Evolutionary conservation across 176 grass and related monocot genomes (phyloP), one percentile per base, ranked within the genome.

Genomic region (Zea mays): DNA sequence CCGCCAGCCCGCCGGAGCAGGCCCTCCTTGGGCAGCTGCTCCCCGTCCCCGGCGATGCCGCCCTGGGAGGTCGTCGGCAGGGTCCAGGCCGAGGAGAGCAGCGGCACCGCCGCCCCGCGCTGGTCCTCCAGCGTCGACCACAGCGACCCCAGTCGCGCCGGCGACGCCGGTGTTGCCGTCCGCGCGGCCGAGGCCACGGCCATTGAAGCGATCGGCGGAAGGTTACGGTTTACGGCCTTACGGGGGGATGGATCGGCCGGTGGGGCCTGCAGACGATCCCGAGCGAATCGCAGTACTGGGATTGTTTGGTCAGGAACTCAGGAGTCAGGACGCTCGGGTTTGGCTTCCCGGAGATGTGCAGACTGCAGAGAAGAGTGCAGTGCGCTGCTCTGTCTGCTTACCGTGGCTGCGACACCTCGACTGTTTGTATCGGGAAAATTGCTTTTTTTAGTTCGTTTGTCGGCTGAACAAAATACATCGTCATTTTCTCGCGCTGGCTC

Each of bases 121-220:
- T 88, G 86, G 65, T 88, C 86, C 82, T 85, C 86, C 47, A 88
- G 82, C 71, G 77, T 84, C 48, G 77, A 81, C 86, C 86, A 84
- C 47, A 88, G 82, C 58, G 86, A 58, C 13, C 81, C 82, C 17
- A 80, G 71, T 55, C 62, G 81, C 56, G 46, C 71, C 50, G 69
- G 85, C 10, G 78, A 15, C 27, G 13, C 8, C 43, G 45, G 65
- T 20, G 55, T 9, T 35, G 49, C 15, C 47, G 45, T 27, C 8
- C 56, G 72, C 79, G 38, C 51, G 9, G 16, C 10, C 45, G 16
- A 41, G 9, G 35, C 48, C 13, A 33, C 51, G 1, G 49, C 68
- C 86, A 74, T 77, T 57, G 62, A 8, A 5, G 14, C 8, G 21
- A 27, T 11, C 42, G 34, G 55, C n/a, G 50, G 60, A 42, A 52